Evolutionary conservation across 108 stramenopile species (phyloP).

Genomic region (Poteriospumella lacustris): DNA sequence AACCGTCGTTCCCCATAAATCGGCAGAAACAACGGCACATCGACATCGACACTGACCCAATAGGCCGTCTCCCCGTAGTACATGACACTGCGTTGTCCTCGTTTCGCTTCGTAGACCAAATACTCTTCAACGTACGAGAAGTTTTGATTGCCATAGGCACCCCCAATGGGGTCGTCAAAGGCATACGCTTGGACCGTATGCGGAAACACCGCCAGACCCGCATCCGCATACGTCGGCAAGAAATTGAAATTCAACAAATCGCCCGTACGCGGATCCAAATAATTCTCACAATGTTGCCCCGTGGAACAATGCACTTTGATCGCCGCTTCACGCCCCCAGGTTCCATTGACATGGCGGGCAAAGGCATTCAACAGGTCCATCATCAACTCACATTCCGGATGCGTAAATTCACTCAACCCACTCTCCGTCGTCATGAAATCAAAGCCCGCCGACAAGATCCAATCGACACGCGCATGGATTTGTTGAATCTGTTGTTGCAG

Average conservation of each 20-base stretch:
- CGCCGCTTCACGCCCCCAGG: slow-evolving; percentile 27
- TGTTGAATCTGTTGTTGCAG: neutral
- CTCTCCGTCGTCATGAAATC: slow-evolving; percentile 40
- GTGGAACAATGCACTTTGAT: slow-evolving; percentile 41
- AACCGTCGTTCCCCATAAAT: slow-evolving; percentile 33
- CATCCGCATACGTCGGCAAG: slow-evolving; percentile 29
- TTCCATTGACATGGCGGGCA: slow-evolving; percentile 20
- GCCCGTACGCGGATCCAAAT: slow-evolving; percentile 35
- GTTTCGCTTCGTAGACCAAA: slow-evolving; percentile 10
- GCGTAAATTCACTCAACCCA: slow-evolving; percentile 38
- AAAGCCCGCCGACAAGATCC: slow-evolving; percentile 35
- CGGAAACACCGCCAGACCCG: slow-evolving; percentile 34
- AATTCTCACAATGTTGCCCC: slow-evolving; percentile 18
- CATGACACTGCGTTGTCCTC: slow-evolving; percentile 4
- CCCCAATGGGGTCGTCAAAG: slow-evolving; percentile 32
- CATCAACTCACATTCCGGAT: slow-evolving; percentile 36
- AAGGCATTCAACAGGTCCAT: slow-evolving; percentile 29
- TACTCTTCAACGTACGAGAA: slow-evolving; percentile 36
- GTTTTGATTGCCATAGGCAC: slow-evolving; percentile 36
- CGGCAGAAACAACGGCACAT: slow-evolving; percentile 37
- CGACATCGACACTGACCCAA: slow-evolving; percentile 39
- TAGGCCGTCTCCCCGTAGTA: slow-evolving; percentile 40
- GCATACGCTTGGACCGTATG: slow-evolving; percentile 43
- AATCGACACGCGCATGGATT: slow-evolving; percentile 31
- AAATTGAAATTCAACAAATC: slow-evolving; percentile 24